Conservation (phyloP, 108 stramenopile genomes). For the Cyclotella cryptica region DNA sequence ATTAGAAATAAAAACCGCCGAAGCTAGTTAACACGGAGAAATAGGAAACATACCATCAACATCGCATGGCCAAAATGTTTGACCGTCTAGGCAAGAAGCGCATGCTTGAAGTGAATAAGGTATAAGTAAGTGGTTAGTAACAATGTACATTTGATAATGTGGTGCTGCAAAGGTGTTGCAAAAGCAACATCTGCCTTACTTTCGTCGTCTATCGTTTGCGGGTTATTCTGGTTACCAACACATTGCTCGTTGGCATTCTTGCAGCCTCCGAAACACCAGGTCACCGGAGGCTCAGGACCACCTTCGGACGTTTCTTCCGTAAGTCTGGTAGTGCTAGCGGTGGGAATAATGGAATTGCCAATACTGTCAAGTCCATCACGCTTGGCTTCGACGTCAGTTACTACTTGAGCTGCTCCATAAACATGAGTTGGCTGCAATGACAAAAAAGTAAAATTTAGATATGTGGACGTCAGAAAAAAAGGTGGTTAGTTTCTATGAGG, state of each 20-base stretch:
- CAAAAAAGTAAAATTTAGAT: not conserved
- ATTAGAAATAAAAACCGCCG: not conserved
- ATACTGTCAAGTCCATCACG: not conserved
- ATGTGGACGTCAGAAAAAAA: not conserved
- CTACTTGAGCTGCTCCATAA: conserved; percentile 33
- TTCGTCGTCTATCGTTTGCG: conserved; percentile 46
- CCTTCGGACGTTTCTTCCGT: conserved; percentile 12
- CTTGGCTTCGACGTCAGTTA: not conserved
- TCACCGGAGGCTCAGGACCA: conserved; percentile 32
- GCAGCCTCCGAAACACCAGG: conserved; percentile 45
- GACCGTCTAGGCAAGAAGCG: conserved; percentile 24
- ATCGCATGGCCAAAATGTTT: conserved; percentile 57
- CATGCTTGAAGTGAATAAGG: conserved; percentile 1
- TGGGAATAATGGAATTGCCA: conserved; percentile 16
- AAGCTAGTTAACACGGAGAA: not conserved
- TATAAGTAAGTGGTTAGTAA: not conserved
- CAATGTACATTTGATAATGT: not conserved
- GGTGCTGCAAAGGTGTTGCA: not conserved
- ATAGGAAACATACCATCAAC: conserved; percentile 26
- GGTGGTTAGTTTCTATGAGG: not conserved
- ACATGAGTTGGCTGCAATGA: conserved; percentile 11
- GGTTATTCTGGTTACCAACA: conserved; percentile 54
- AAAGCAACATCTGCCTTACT: not conserved
- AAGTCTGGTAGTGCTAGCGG: conserved; percentile 9
- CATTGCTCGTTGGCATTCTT: conserved; percentile 32